Conservation (phyloP, 2,329 filamentous ascomycete genomes). For the Apiospora hydei region DNA sequence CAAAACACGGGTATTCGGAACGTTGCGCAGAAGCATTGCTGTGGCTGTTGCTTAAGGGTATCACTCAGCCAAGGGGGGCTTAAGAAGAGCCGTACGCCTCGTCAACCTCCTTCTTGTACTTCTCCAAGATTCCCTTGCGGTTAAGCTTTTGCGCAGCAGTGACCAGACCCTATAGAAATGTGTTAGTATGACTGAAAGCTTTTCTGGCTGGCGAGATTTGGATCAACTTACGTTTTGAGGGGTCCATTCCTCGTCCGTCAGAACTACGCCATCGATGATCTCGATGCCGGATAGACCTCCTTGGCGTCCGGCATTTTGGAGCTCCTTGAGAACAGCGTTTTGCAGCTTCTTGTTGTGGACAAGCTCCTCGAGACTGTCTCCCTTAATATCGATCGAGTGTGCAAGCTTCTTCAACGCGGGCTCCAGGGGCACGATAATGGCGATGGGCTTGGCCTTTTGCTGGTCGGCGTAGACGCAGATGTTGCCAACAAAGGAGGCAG, state of each 20-base stretch:
- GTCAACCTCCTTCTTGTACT: constrained; percentile 68
- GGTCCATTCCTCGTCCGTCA: constrained; percentile 79
- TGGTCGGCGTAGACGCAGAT: constrained; percentile 64
- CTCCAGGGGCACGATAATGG: constrained; percentile 64
- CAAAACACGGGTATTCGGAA: constrained; percentile 23
- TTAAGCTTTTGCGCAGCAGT: constrained; percentile 78
- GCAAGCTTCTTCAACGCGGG: constrained; percentile 63
- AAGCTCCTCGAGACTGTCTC: constrained; percentile 68
- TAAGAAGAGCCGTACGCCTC: constrained; percentile 58
- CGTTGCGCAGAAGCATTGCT: constrained; percentile 15
- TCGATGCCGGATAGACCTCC: constrained; percentile 72
- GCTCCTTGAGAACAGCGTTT: constrained; percentile 66
- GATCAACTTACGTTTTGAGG: constrained; percentile 70
- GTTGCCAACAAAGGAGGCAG: constrained; percentile 58
- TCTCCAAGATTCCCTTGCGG: constrained; percentile 69
- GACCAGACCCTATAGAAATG: constrained; percentile 56
- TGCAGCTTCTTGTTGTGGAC: constrained; percentile 73
- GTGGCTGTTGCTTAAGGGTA: not conserved
- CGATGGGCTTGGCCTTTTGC: constrained; percentile 59
- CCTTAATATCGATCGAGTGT: constrained; percentile 55
- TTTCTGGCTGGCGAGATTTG: not conserved
- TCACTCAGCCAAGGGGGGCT: not conserved
- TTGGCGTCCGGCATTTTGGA: constrained; percentile 66
- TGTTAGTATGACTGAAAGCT: constrained; percentile 35
- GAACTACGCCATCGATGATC: constrained; percentile 74